Evolutionary conservation across 805 yeast genomes (phyloP).

Genomic region (Wilhelminamyces savonicus): DNA sequence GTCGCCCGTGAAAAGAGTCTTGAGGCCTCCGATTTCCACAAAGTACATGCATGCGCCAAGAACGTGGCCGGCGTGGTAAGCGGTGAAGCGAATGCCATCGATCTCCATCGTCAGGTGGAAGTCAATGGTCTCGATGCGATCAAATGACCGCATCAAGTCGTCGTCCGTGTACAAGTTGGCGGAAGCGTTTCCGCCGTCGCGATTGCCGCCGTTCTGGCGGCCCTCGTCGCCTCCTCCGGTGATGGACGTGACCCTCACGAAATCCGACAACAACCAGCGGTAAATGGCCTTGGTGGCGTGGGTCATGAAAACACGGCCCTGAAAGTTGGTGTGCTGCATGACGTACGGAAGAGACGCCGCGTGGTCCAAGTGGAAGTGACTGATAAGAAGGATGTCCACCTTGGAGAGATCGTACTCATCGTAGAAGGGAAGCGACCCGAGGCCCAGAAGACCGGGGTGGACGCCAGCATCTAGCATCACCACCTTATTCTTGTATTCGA

Average conservation of each 20-base stretch:
- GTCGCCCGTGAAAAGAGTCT: constrained; percentile 90
- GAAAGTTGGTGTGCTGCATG: constrained; percentile 92
- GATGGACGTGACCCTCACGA: constrained; percentile 78
- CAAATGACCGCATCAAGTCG: constrained; percentile 82
- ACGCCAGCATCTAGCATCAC: constrained; percentile 98
- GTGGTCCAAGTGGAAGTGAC: constrained; percentile 96
- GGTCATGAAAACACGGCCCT: constrained; percentile 97
- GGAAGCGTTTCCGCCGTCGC: constrained; percentile 14
- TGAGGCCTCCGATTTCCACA: constrained; percentile 88
- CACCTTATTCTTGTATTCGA: constrained; percentile 88
- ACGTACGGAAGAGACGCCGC: constrained; percentile 98
- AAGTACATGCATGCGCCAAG: constrained; percentile 98
- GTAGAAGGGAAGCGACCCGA: constrained; percentile 88
- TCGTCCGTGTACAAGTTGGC: constrained; percentile 78
- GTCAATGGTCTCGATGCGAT: constrained; percentile 87
- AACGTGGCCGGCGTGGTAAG: constrained; percentile 99
- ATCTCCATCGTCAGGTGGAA: constrained; percentile 93
- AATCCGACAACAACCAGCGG: constrained; percentile 91
- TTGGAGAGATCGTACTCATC: constrained; percentile 90
- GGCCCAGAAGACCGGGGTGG: constrained; percentile 91
- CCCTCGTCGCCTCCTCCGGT: constrained; percentile 36
- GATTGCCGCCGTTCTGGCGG: constrained; percentile 6
- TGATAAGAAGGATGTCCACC: constrained; percentile 78
- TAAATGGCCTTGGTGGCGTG: constrained; percentile 98
- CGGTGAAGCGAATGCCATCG: constrained; percentile 92